Base-by-base conservation (phyloP, 768 basidiomycete genomes). In the Lactifluus piperatus region DNA sequence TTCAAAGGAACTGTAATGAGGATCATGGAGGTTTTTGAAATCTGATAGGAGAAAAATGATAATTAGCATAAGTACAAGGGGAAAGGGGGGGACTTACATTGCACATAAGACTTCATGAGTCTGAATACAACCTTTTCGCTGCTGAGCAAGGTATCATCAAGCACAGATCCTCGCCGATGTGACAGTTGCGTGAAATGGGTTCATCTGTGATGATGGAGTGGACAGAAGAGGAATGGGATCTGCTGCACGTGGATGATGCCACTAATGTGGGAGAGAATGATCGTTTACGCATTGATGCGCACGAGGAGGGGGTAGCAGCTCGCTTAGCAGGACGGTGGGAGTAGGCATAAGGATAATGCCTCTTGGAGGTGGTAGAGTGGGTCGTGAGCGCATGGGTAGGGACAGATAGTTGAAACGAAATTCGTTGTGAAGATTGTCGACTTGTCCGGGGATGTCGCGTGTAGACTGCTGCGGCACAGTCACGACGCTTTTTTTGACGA, bases 1-100 rank as follows among this genome's bases (percentile, higher is more conserved):
- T 43, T 86, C 78, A 65, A 87, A 92, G 0, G 78, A 76, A 63
- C 59, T 78, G 71, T 91, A 86, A 16, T 72, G 66, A 8, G 81
- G 79, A 68, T 91, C 81, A 37, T 78, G 68, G 5, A 76, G 82
- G 66, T 92, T 88, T 58, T 68, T 76, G 66, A 92, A 92, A 70
- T 84, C 90, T 92, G 36, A 10, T 27, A 1, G 30, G 18, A 39
- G n/a, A 29, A 18, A 26, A 30, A 34, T 4, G 13, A 22, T 13
- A 24, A 51, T 55, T 14, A 55, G 41, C 13, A 47, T 29, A 10
- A 32, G 14, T 16, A 14, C 22, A 34, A 36, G 50, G n/a, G 44
- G 24, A 55, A n/a, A 27, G 4, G 30, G 36, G 52, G 20, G 44
- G 16, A 76, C 85, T 67, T 64, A 90, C 89, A 86, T 53, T 75